Evolutionary conservation across 352 stramenopile species (phyloP), one percentile per base, ranked within the genome.

Genomic region (Phytophthora lateralis): DNA sequence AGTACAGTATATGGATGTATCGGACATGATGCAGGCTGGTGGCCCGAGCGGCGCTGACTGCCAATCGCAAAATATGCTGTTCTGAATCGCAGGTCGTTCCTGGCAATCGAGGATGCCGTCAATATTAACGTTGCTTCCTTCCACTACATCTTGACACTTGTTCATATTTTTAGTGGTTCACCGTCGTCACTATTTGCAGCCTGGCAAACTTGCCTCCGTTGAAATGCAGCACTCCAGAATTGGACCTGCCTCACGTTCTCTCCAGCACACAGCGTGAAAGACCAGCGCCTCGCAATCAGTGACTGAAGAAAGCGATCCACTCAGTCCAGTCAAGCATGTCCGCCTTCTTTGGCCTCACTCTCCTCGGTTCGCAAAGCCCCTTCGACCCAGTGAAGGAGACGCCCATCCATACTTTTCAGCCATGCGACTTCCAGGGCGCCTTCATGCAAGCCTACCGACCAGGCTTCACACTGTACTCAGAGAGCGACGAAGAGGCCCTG

Each of bases 261-360:
- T 14, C 12, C 12, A 4, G 12, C 30, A 4, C 30, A 37, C 30
- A 37, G 1, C 30, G 26, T 8, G 26, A 30, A 37, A 15, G 12
- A 37, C 12, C 4, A 15, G 30, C 12, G 10, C 29, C 29, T 37
- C 30, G 10, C 7, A 37, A 37, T 7, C 5, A 2, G 35, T 41
- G 14, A 18, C 35, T 15, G 10, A 37, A 37, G 30, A 4, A 37
- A 37, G 8, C 30, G 12, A 12, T 18, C 35, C 35, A 1, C 14
- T 6, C 14, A 18, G 2, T 37, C 10, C 30, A 34, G 35, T 34
- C 41, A 32, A 27, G 18, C 9, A 89, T 90, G 78, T 69, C 60
- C 0, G 67, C 76, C 29, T 91, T 89, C 75, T 89, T 91, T 49
- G 79, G 81, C 1, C 66, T 91, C 41, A 91, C 79, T 2, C 50